These are phyloP conservation scores for Crithidia fasciculata DNA, from an alignment of 208 protist species.

Conservation along the genomic window DNA sequence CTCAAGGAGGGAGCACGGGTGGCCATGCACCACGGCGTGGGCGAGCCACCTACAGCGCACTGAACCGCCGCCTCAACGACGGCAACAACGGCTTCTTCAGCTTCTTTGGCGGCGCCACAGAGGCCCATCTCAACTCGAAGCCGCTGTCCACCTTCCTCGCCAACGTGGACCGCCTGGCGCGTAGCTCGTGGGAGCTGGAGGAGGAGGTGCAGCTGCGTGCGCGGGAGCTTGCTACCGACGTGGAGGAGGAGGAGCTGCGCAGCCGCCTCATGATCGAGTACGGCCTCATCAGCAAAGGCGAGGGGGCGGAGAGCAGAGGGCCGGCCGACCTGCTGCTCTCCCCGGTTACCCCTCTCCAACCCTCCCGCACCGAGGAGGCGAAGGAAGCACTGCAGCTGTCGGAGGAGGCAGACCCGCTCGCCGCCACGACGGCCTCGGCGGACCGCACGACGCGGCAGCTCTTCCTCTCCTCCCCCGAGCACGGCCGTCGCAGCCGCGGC, in stretches of 20 bases:
- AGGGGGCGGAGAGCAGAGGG: background rate
- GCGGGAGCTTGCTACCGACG: slow-evolving; percentile 48
- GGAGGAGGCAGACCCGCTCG: slow-evolving; percentile 3
- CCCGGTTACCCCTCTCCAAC: slow-evolving; percentile 1
- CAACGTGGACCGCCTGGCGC: slow-evolving; percentile 35
- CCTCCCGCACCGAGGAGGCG: background rate
- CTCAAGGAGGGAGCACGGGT: no score
- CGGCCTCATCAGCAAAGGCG: background rate
- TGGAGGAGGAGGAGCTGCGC: slow-evolving; percentile 48
- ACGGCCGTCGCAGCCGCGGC: slow-evolving; percentile 31
- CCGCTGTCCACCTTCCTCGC: slow-evolving; percentile 64
- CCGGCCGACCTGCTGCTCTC: background rate
- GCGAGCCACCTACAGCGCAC: slow-evolving; percentile 23
- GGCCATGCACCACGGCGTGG: background rate
- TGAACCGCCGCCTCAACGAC: slow-evolving; percentile 31
- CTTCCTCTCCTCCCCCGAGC: slow-evolving; percentile 36
- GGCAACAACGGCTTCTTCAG: slow-evolving; percentile 64
- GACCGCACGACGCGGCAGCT: slow-evolving; percentile 25
- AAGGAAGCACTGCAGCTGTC: slow-evolving; percentile 6
- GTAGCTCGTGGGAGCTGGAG: slow-evolving; percentile 42
- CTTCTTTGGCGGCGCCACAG: slow-evolving; percentile 71
- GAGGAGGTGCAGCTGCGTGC: slow-evolving; percentile 55
- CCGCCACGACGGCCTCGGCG: slow-evolving; percentile 7
- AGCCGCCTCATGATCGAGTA: slow-evolving; percentile 21
- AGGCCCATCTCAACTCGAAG: slow-evolving; percentile 63